Evolutionary conservation across 1,284 basidiomycete species (phyloP).

Genomic region (Cutaneotrichosporon mucoides): DNA sequence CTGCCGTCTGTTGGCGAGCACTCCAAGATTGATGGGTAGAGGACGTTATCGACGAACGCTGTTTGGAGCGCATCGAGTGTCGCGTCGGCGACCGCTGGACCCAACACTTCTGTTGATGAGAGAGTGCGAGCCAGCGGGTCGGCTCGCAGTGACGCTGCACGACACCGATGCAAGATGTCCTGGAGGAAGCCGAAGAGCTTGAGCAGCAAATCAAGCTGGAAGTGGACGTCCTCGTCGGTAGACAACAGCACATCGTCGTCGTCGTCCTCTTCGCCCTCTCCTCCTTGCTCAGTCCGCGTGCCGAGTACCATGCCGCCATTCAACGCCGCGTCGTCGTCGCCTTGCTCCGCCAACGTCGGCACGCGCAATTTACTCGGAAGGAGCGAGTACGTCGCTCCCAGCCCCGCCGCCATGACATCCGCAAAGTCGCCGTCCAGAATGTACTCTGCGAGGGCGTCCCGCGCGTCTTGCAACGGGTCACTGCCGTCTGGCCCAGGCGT

Average conservation of each 20-base stretch:
- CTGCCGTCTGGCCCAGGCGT: slow-evolving; percentile 27
- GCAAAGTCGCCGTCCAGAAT: slow-evolving; percentile 94
- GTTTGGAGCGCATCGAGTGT: slow-evolving; percentile 75
- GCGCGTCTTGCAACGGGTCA: slow-evolving; percentile 75
- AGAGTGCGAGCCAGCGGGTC: slow-evolving; percentile 18
- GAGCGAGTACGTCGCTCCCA: slow-evolving; percentile 84
- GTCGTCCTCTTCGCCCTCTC: slow-evolving; percentile 49
- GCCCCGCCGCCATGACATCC: slow-evolving; percentile 87
- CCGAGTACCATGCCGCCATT: slow-evolving; percentile 54
- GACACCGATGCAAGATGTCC: slow-evolving; percentile 59
- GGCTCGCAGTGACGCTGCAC: slow-evolving; percentile 23
- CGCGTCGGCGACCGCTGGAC: slow-evolving; percentile 70
- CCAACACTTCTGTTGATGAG: slow-evolving; percentile 52
- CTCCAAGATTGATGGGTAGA: slow-evolving; percentile 90
- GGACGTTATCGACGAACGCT: slow-evolving; percentile 87
- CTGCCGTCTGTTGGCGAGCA: slow-evolving; percentile 90
- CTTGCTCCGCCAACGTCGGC: slow-evolving; percentile 54
- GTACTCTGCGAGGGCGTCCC: slow-evolving; percentile 81
- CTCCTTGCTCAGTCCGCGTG: slow-evolving; percentile 37
- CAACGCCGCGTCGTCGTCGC: slow-evolving; percentile 52
- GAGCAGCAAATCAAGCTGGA: slow-evolving; percentile 78
- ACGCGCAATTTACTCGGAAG: slow-evolving; percentile 73
- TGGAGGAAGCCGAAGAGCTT: slow-evolving; percentile 88
- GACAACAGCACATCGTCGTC: slow-evolving; percentile 56
- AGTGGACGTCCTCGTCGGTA: slow-evolving; percentile 68